A percentile compares a stretch with the other conserved stretches of the same genome.
phyloP scores from a whole-genome alignment of 192 early-diverging fungal species.

The Podila clonocystis region DNA sequence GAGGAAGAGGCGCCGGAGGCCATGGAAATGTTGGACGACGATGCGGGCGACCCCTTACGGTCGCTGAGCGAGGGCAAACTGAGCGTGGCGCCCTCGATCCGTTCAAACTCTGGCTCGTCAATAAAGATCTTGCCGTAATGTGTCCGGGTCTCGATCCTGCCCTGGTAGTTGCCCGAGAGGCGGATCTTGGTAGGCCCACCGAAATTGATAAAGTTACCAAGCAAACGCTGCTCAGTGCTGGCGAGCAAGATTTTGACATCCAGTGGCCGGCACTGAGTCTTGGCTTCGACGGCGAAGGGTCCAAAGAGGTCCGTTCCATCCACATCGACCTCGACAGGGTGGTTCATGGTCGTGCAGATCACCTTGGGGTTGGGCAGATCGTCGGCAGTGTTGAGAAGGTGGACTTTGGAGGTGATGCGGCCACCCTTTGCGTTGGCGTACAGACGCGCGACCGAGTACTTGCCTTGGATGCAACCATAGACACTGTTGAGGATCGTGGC shows the following conservation, averaged over 20 bases:
- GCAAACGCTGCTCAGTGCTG: conserved; percentile 12
- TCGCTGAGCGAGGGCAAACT: conserved; percentile 33
- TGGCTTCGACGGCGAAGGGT: conserved; percentile 39
- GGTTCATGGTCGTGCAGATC: conserved; percentile 28
- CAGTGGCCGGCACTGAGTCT: conserved; percentile 42
- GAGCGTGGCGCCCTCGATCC: conserved; percentile 34
- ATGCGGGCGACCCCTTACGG: background rate
- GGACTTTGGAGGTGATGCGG: conserved; percentile 27
- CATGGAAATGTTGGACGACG: background rate
- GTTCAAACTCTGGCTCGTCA: conserved; percentile 46
- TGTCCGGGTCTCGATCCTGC: conserved; percentile 35
- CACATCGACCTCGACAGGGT: conserved; percentile 22
- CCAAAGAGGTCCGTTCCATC: conserved; percentile 43
- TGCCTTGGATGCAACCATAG: conserved; percentile 28
- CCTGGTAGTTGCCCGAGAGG: conserved; percentile 47
- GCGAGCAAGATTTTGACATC: conserved; percentile 46
- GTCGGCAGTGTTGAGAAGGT: conserved; percentile 42
- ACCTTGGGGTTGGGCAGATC: conserved; percentile 29
- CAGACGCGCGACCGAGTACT: conserved; percentile 34
- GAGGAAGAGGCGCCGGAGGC: conserved; percentile 5
- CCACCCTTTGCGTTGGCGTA: conserved; percentile 23
- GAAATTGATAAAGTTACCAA: conserved; percentile 53
- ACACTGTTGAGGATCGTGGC: conserved; percentile 24
- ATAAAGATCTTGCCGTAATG: conserved; percentile 44
- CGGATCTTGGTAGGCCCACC: conserved; percentile 35